Conservation (phyloP, 2,329 filamentous ascomycete genomes). For the Fusarium drepaniforme region DNA sequence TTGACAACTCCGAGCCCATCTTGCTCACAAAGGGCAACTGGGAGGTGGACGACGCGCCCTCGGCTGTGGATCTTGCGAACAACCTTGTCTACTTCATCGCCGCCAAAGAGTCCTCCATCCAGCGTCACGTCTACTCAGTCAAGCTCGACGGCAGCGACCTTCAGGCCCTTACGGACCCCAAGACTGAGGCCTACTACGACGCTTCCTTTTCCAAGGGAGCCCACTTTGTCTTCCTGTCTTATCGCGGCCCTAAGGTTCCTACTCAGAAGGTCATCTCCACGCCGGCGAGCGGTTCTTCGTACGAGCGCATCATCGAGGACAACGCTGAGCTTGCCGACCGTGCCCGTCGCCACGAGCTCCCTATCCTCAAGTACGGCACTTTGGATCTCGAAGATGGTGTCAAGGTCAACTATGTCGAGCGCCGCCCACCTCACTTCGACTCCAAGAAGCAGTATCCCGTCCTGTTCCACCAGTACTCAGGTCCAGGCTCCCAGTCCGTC, state of each 20-base stretch:
- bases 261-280: constrained; percentile 93
- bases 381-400: constrained; percentile 84
- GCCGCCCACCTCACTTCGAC: constrained; percentile 90
- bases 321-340: constrained; percentile 78
- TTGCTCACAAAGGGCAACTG: constrained; percentile 90
- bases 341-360: constrained; percentile 83
- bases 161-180: constrained; percentile 79
- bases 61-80: constrained; percentile 84
- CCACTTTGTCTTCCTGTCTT: constrained; percentile 86
- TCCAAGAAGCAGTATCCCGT: constrained; percentile 89
- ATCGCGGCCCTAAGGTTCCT: constrained; percentile 86
- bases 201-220: constrained; percentile 87
- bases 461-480: constrained; percentile 94
- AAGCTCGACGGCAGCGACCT: constrained; percentile 83
- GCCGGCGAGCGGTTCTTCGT: constrained; percentile 73
- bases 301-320: constrained; percentile 80
- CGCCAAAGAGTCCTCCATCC: constrained; percentile 87
- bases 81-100: constrained; percentile 93
- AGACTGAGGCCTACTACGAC: constrained; percentile 80
- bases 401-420: constrained; percentile 80
- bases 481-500: constrained; percentile 92
- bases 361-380: constrained; percentile 84
- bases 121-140: constrained; percentile 93
- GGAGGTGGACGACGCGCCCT: constrained; percentile 91
- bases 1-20: constrained; percentile 84